A percentile compares a stretch with the other conserved stretches of the same genome.
These are phyloP conservation scores for Gracilaria caudata DNA, from an alignment of 23 red algal genomes.

Conservation along the genomic window DNA sequence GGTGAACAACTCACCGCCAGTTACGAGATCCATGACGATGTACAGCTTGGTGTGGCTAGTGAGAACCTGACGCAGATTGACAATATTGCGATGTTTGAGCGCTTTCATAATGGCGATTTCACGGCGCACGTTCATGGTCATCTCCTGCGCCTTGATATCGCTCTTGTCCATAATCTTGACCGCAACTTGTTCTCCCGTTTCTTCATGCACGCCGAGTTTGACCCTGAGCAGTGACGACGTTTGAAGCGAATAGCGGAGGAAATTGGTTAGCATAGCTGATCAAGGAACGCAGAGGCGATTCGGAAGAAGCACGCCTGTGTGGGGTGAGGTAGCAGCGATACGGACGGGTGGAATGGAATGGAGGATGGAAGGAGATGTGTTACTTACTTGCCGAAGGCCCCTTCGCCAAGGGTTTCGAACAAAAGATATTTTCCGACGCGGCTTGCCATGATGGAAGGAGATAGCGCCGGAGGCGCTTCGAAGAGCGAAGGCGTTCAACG, in stretches of 20 bases:
- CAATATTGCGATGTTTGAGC: constrained; percentile 92
- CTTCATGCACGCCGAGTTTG: constrained; percentile 85
- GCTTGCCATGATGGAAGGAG: constrained; percentile 55
- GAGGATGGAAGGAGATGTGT: neutral
- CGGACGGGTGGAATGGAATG: neutral
- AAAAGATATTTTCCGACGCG: constrained; percentile 84
- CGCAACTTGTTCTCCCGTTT: constrained; percentile 75
- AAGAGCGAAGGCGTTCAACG: constrained; percentile 8
- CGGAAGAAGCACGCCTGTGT: neutral
- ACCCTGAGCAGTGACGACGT: constrained; percentile 35
- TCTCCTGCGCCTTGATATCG: constrained; percentile 81
- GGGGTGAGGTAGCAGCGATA: neutral
- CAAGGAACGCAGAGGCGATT: neutral
- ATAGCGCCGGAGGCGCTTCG: neutral
- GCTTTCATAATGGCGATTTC: constrained; percentile 99
- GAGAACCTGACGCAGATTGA: constrained; percentile 91
- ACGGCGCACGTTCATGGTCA: constrained; percentile 87
- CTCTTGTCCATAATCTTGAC: constrained; percentile 91
- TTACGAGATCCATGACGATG: constrained; percentile 96
- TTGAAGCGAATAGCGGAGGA: neutral
- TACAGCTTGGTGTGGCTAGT: constrained; percentile 90
- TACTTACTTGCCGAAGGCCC: constrained; percentile 83
- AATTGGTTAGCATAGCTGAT: constrained; percentile 7
- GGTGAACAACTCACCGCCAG: constrained; percentile 98
- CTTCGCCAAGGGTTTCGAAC: constrained; percentile 80